Conservation (phyloP, 169 alveolate species). For the Eimeria praecox region DNA sequence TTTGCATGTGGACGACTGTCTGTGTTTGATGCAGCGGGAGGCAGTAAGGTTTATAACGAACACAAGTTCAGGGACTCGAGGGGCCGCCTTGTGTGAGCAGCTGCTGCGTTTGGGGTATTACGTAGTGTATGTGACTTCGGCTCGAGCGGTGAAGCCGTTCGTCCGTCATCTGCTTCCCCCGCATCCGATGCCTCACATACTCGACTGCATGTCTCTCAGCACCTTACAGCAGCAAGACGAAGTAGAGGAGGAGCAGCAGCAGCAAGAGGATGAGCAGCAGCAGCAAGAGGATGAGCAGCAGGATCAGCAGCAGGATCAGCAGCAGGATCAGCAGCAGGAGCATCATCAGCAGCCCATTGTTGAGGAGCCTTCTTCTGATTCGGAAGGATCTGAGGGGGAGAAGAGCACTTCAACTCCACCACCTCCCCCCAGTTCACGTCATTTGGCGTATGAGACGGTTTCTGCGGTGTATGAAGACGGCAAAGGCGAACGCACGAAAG, state of each 20-base stretch:
- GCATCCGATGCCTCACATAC: conserved; percentile 51
- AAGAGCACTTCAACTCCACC: not conserved
- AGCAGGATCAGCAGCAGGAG: conserved; percentile 12
- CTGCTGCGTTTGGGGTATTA: conserved; percentile 60
- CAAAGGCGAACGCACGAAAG: not conserved
- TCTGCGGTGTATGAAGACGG: not conserved
- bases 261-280: not conserved
- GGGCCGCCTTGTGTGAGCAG: conserved; percentile 81
- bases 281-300: not conserved
- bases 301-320: not conserved
- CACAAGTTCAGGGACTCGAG: conserved; percentile 76
- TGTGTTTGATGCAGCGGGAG: conserved; percentile 35
- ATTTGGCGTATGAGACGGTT: not conserved
- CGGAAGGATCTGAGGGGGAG: conserved; percentile 33
- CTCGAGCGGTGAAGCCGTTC: conserved; percentile 68
- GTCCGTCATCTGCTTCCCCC: conserved; percentile 72
- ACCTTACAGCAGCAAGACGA: not conserved
- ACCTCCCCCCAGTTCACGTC: conserved; percentile 13
- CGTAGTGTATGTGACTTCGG: conserved; percentile 52
- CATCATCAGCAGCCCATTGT: not conserved
- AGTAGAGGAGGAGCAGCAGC: not conserved
- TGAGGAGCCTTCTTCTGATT: conserved; percentile 8
- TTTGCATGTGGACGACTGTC: not conserved
- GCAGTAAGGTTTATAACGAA: conserved; percentile 70
- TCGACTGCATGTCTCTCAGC: conserved; percentile 23